Conservation (phyloP, 2,329 filamentous ascomycete species). For the Phoma sp. region DNA sequence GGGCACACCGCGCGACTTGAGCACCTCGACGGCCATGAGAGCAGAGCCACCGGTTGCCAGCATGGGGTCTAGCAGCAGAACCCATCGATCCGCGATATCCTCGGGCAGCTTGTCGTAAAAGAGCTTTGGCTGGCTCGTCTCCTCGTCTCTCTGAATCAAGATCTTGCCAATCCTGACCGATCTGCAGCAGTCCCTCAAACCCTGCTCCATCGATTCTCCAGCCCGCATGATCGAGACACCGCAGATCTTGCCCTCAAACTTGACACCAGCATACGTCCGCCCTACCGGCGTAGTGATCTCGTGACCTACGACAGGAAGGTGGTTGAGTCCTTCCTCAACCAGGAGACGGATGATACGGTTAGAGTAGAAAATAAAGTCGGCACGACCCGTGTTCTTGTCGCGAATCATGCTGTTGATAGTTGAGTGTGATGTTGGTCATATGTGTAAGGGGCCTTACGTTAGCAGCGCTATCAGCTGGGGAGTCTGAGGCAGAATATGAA, state of each 20-base stretch:
- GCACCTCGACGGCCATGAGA: slow-evolving; percentile 93
- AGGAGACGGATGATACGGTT: slow-evolving; percentile 96
- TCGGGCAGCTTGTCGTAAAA: slow-evolving; percentile 98
- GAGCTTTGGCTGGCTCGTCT: slow-evolving; percentile 87
- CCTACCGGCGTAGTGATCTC: slow-evolving; percentile 91
- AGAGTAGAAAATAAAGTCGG: slow-evolving; percentile 99
- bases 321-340: slow-evolving; percentile 96
- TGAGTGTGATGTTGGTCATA: slow-evolving; percentile 12
- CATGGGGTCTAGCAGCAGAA: slow-evolving; percentile 96
- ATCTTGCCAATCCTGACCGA: slow-evolving; percentile 99
- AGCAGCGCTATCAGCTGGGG: slow-evolving; percentile 96
- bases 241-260: slow-evolving; percentile 98
- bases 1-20: slow-evolving; percentile 87
- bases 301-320: slow-evolving; percentile 88
- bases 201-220: slow-evolving; percentile 98
- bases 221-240: slow-evolving; percentile 98
- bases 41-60: slow-evolving; percentile 96
- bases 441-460: slow-evolving; percentile 71
- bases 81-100: slow-evolving; percentile 92
- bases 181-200: slow-evolving; percentile 91
- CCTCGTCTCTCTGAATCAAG: slow-evolving; percentile 94
- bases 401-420: slow-evolving; percentile 79
- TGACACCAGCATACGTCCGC: slow-evolving; percentile 84
- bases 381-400: slow-evolving; percentile 85
- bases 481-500: slow-evolving; percentile 88